phyloP scores from a whole-genome alignment of 1,284 basidiomycete genomes.

The Ganoderma resinaceum region DNA sequence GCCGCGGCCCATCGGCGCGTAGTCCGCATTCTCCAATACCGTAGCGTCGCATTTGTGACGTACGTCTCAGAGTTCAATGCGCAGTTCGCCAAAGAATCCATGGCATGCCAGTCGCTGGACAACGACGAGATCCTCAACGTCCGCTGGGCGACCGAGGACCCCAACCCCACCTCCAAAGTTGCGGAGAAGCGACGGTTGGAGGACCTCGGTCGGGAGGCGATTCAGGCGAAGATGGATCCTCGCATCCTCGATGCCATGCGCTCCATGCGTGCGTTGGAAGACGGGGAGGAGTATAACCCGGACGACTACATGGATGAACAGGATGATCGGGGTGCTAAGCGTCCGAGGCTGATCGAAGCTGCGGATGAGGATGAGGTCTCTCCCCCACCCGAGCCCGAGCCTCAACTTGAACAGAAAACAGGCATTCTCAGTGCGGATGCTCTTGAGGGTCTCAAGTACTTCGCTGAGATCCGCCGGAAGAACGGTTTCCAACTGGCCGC shows the following conservation, averaged over 20 bases:
- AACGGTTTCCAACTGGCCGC: conserved; percentile 45
- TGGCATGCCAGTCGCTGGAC: conserved; percentile 98
- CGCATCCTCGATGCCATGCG: conserved; percentile 88
- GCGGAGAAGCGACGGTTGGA: conserved; percentile 85
- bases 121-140: conserved; percentile 98
- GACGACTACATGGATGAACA: conserved; percentile 46
- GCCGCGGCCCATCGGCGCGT: neutral
- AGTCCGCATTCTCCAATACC: conserved; percentile 93
- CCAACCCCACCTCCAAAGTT: conserved; percentile 88
- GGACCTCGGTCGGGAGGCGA: conserved; percentile 84
- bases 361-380: conserved; percentile 43
- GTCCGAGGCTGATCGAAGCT: conserved; percentile 42
- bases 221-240: conserved; percentile 84
- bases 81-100: conserved; percentile 98
- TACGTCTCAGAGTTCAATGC: conserved; percentile 89
- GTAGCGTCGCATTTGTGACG: conserved; percentile 97
- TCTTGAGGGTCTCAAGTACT: conserved; percentile 86
- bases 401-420: conserved; percentile 40
- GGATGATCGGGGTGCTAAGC: conserved; percentile 41
- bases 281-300: conserved; percentile 67
- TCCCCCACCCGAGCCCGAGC: conserved; percentile 26
- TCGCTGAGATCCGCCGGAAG: conserved; percentile 78
- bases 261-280: conserved; percentile 83
- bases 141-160: conserved; percentile 97
- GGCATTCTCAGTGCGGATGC: conserved; percentile 83